These are phyloP conservation scores for Prunus dulcis DNA, from an alignment of 306 rosid genomes.

Conservation along the genomic window DNA sequence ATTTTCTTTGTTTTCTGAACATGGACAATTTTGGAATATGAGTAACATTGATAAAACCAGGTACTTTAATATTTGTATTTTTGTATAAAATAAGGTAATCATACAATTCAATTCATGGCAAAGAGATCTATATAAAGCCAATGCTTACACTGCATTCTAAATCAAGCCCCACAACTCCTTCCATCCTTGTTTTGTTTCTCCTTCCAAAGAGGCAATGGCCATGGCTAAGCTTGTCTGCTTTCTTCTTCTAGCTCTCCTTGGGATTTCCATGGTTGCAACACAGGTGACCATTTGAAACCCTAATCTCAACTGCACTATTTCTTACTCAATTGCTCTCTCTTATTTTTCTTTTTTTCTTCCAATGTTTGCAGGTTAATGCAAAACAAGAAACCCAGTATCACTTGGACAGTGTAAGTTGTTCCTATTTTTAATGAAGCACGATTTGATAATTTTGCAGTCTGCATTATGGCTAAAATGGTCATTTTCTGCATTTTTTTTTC, in stretches of 20 bases:
- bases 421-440: background rate
- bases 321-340: background rate
- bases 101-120: background rate
- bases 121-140: background rate
- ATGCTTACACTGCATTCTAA: background rate
- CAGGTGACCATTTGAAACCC: conserved; percentile 25
- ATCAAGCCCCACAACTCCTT: background rate
- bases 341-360: background rate
- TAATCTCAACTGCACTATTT: background rate
- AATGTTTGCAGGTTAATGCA: conserved; percentile 20
- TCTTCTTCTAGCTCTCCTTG: conserved; percentile 46
- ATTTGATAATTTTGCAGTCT: background rate
- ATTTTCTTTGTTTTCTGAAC: too few relatives aligned
- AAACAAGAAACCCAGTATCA: conserved; percentile 46
- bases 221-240: conserved; percentile 42
- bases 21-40: background rate
- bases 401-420: conserved; percentile 15
- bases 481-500: background rate
- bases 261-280: conserved; percentile 43
- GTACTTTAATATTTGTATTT: background rate
- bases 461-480: background rate
- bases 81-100: background rate
- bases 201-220: conserved; percentile 11
- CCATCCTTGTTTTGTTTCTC: background rate
- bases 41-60: conserved; percentile 1